A percentile compares a stretch with the other conserved stretches of the same genome.
phyloP scores from a whole-genome alignment of 352 stramenopile species.

The Thraustotheca clavata region DNA sequence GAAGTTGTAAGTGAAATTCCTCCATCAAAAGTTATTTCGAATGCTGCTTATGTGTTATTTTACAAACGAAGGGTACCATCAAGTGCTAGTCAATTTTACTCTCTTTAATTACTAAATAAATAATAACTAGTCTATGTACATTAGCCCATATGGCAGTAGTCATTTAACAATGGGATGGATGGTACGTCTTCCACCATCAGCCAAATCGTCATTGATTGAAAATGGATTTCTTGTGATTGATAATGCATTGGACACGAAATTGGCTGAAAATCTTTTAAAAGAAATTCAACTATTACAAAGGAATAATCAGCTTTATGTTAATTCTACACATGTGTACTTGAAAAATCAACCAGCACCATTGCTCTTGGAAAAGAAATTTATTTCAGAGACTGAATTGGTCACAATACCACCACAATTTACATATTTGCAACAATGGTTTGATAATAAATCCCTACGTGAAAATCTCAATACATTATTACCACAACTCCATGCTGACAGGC shows the following conservation, averaged over 20 bases:
- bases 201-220: conserved; percentile 28
- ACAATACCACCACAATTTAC: conserved; percentile 29
- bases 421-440: conserved; percentile 24
- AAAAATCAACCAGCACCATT: conserved; percentile 27
- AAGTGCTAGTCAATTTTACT: neutral
- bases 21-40: conserved; percentile 56
- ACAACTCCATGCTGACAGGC: conserved; percentile 27
- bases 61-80: conserved; percentile 81
- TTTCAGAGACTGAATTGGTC: conserved; percentile 75
- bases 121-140: too few relatives aligned
- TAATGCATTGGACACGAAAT: conserved; percentile 35
- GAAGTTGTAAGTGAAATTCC: conserved; percentile 73
- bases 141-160: neutral
- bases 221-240: conserved; percentile 49
- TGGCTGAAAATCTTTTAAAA: conserved; percentile 36
- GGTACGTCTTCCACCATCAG: conserved; percentile 8
- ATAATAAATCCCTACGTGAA: conserved; percentile 31
- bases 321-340: conserved; percentile 67
- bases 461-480: conserved; percentile 59
- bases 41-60: conserved; percentile 87
- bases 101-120: neutral
- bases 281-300: conserved; percentile 43
- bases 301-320: conserved; percentile 52
- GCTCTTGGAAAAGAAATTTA: conserved; percentile 66
- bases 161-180: neutral